Conservation (phyloP, 2,329 filamentous ascomycete species). For the Trichoderma polysporum region DNA sequence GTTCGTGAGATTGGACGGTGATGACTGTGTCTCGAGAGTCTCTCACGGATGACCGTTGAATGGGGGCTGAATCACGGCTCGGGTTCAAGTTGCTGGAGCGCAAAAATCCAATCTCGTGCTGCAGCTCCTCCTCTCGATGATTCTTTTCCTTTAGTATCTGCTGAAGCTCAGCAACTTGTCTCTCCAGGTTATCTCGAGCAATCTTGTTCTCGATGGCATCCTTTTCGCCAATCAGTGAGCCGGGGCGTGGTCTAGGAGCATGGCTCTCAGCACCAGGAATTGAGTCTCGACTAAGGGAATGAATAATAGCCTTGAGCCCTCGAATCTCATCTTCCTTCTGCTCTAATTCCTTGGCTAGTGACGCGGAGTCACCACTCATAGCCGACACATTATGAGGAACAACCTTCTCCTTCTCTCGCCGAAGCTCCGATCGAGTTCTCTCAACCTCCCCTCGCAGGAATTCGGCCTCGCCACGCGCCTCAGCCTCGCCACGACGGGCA, state of each 20-base stretch:
- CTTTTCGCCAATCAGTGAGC: conserved; percentile 35
- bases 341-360: conserved; percentile 72
- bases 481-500: conserved; percentile 87
- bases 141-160: conserved; percentile 70
- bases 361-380: conserved; percentile 43
- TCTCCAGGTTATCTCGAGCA: conserved; percentile 66
- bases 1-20: conserved; percentile 52
- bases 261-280: conserved; percentile 43
- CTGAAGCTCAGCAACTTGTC: conserved; percentile 77
- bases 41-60: conserved; percentile 57
- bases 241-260: conserved; percentile 30
- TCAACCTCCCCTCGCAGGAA: conserved; percentile 95
- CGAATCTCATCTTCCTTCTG: conserved; percentile 97
- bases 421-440: conserved; percentile 80
- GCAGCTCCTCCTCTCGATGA: conserved; percentile 77
- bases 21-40: conserved; percentile 67
- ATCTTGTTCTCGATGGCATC: conserved; percentile 35
- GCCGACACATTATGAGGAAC: conserved; percentile 28
- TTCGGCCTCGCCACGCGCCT: conserved; percentile 93
- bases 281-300: conserved; percentile 82
- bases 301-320: conserved; percentile 95
- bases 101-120: conserved; percentile 74
- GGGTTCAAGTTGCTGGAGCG: conserved; percentile 42
- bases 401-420: conserved; percentile 82
- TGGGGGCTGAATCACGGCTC: conserved; percentile 39